phyloP scores from a whole-genome alignment of 805 yeast genomes.

The Wickerhamiella sergipiensis region DNA sequence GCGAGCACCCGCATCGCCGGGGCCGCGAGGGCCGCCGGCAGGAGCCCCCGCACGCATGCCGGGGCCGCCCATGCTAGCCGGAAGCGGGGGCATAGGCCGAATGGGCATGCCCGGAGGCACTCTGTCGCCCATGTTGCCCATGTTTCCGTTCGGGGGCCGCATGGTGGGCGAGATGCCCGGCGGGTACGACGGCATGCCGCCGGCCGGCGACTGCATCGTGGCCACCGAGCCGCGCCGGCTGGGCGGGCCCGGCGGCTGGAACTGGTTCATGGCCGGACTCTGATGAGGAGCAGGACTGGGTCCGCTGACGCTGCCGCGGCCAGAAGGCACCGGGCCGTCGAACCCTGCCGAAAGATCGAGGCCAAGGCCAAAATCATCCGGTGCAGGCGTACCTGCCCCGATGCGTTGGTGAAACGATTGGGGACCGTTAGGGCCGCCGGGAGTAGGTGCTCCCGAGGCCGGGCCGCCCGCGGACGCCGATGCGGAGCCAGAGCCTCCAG shows the following conservation, averaged over 20 bases:
- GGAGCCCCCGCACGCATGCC: neutral
- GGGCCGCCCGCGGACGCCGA: neutral
- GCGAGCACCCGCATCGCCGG: conserved; percentile 1
- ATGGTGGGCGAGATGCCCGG: neutral
- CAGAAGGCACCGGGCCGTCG: neutral
- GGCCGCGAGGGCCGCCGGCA: conserved; percentile 1
- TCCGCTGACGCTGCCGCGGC: neutral
- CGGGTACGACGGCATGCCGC: neutral
- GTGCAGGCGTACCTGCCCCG: neutral
- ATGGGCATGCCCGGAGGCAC: neutral
- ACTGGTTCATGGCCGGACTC: neutral
- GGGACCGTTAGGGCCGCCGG: neutral
- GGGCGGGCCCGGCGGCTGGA: neutral
- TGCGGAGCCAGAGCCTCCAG: neutral
- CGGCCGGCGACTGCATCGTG: neutral
- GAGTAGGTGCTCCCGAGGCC: neutral
- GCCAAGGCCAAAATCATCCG: neutral
- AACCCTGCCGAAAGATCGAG: neutral
- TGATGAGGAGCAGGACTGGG: neutral
- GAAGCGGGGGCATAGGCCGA: neutral
- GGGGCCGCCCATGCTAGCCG: neutral
- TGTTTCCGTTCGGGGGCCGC: neutral
- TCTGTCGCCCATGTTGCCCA: neutral
- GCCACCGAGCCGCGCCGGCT: neutral
- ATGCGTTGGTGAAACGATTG: neutral